Conservation (phyloP, 495 filamentous ascomycete genomes). For the Aspergillus hancockii region DNA sequence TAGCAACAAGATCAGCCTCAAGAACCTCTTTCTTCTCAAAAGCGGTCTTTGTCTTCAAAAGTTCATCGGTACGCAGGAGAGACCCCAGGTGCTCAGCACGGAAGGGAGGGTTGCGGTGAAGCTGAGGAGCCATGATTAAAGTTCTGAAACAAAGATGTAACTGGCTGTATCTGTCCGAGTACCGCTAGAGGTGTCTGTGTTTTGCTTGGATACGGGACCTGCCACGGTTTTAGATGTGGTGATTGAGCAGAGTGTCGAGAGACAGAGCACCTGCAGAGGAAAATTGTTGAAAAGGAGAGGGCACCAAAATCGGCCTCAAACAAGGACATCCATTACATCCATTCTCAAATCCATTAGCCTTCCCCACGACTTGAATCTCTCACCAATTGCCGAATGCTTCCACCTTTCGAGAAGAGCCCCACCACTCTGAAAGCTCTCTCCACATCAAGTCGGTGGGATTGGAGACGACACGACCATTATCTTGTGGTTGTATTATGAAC, state of each 20-base stretch:
- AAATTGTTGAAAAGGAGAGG: neutral
- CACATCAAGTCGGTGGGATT: neutral
- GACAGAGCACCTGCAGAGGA: neutral
- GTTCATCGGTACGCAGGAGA: slow-evolving; percentile 68
- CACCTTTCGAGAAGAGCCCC: slow-evolving; percentile 1
- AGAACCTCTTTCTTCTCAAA: slow-evolving; percentile 51
- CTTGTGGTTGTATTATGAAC: too few species aligned
- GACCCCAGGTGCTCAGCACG: slow-evolving; percentile 85
- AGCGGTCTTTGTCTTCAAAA: slow-evolving; percentile 63
- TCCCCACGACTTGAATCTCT: slow-evolving; percentile 4
- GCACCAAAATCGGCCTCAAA: neutral
- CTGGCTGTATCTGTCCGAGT: neutral
- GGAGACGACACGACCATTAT: neutral
- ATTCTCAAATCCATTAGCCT: neutral
- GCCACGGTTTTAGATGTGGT: neutral
- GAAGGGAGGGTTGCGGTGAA: slow-evolving; percentile 69
- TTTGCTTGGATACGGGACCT: neutral
- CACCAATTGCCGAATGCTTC: slow-evolving; percentile 7
- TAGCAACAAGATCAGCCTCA: slow-evolving; percentile 37
- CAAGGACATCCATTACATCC: neutral
- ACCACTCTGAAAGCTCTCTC: neutral
- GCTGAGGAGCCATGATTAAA: slow-evolving; percentile 37
- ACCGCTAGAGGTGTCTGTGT: neutral
- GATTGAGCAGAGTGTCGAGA: neutral
- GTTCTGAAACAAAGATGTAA: neutral